Conservation (phyloP, 1,284 basidiomycete genomes). For the Schizophyllum amplum region DNA sequence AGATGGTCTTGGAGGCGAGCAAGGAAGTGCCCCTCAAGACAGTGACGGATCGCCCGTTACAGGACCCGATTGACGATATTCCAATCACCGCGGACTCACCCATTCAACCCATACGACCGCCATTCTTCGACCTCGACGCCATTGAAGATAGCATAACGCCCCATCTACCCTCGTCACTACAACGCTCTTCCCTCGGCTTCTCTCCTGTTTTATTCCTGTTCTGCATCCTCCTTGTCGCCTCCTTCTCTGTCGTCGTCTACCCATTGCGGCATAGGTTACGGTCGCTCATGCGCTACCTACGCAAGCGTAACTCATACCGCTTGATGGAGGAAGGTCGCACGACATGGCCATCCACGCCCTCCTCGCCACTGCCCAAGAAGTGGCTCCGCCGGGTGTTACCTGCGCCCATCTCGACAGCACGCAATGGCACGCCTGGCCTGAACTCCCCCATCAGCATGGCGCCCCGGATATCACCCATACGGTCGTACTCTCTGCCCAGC, state of each 20-base stretch:
- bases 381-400: neutral
- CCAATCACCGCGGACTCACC: constrained; percentile 40
- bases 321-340: neutral
- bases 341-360: neutral
- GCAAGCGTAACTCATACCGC: constrained; percentile 23
- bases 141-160: constrained; percentile 56
- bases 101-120: constrained; percentile 52
- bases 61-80: constrained; percentile 62
- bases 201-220: constrained; percentile 55
- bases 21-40: constrained; percentile 60
- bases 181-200: constrained; percentile 58
- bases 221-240: constrained; percentile 34
- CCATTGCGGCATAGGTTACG: constrained; percentile 51
- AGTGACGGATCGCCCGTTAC: constrained; percentile 43
- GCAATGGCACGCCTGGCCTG: neutral
- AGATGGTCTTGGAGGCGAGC: constrained; percentile 96
- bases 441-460: neutral
- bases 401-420: neutral
- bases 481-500: neutral
- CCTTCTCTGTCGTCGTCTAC: constrained; percentile 35
- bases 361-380: neutral
- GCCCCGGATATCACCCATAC: neutral
- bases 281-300: constrained; percentile 34
- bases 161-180: constrained; percentile 53
- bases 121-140: constrained; percentile 47